These are phyloP conservation scores for Capsicum baccatum DNA, from an alignment of 257 asterid genomes.

Conservation along the genomic window DNA sequence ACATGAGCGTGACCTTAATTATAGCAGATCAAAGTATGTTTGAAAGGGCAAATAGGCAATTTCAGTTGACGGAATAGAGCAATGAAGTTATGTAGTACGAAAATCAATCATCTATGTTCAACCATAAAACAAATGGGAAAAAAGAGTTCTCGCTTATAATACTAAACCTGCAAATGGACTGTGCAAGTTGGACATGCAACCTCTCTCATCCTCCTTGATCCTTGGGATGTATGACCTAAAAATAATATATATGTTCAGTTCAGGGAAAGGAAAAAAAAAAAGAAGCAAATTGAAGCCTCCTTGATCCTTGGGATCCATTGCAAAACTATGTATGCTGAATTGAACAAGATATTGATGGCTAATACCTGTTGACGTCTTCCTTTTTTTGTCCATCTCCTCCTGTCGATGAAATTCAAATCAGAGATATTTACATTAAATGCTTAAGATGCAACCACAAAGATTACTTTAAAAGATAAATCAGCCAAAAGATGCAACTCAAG, in stretches of 20 bases:
- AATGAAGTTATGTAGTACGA: neutral
- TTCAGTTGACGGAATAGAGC: neutral
- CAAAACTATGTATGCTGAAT: neutral
- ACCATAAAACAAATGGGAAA: neutral
- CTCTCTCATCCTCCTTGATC: conserved; percentile 67
- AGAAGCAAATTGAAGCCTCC: neutral
- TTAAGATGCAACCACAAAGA: conserved; percentile 8
- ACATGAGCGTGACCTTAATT: neutral
- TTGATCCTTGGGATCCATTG: no score
- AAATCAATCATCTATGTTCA: conserved; percentile 7
- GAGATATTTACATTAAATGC: neutral
- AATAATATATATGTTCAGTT: conserved; percentile 25
- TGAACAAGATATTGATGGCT: conserved; percentile 23
- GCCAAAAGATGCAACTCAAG: conserved; percentile 18
- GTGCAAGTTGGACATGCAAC: conserved; percentile 95
- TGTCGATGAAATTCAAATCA: conserved; percentile 40
- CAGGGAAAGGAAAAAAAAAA: neutral
- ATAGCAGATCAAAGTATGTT: neutral
- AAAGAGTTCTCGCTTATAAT: neutral
- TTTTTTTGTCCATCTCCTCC: conserved; percentile 93
- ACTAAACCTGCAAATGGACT: conserved; percentile 78
- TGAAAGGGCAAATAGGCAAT: neutral
- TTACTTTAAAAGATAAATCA: neutral
- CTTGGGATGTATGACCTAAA: conserved; percentile 53
- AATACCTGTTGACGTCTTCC: conserved; percentile 61